Evolutionary conservation across 352 stramenopile genomes (phyloP).

Genomic region (Phytophthora tentaculata): DNA sequence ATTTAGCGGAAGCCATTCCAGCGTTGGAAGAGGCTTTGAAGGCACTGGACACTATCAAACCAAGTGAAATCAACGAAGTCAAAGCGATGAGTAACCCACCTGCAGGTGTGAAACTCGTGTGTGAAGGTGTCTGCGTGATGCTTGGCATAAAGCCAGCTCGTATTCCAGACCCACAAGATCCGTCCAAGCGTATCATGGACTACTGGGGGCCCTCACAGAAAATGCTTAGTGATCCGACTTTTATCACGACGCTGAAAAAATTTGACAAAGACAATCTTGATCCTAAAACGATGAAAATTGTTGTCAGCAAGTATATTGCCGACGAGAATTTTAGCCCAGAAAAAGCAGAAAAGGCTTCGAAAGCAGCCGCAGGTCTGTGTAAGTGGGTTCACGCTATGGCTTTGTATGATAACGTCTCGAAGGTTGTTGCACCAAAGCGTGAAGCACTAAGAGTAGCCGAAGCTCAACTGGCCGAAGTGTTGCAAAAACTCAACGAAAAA

Average conservation of each 20-base stretch:
- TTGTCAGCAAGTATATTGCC: conserved; percentile 90
- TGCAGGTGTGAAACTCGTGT: conserved; percentile 93
- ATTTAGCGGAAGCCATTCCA: conserved; percentile 94
- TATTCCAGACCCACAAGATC: conserved; percentile 92
- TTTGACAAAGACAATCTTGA: conserved; percentile 92
- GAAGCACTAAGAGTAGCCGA: conserved; percentile 89
- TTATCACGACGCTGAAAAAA: conserved; percentile 93
- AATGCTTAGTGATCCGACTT: conserved; percentile 92
- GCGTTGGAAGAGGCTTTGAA: conserved; percentile 93
- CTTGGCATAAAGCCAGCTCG: conserved; percentile 92
- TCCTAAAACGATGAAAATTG: conserved; percentile 89
- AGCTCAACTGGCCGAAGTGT: conserved; percentile 85
- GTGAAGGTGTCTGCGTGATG: conserved; percentile 95
- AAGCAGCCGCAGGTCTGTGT: conserved; percentile 92
- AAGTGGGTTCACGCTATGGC: conserved; percentile 95
- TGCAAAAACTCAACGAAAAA: conserved; percentile 92
- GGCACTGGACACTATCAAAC: conserved; percentile 93
- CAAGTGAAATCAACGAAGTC: conserved; percentile 93
- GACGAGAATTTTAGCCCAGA: conserved; percentile 93
- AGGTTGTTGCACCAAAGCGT: conserved; percentile 93
- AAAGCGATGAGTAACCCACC: conserved; percentile 94
- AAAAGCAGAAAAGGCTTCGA: conserved; percentile 93
- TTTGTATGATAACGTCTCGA: conserved; percentile 93
- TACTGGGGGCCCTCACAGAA: conserved; percentile 95
- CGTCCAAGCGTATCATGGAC: conserved; percentile 94